These are phyloP conservation scores for Podospora australis DNA, from an alignment of 495 filamentous ascomycete species.

Conservation along the genomic window DNA sequence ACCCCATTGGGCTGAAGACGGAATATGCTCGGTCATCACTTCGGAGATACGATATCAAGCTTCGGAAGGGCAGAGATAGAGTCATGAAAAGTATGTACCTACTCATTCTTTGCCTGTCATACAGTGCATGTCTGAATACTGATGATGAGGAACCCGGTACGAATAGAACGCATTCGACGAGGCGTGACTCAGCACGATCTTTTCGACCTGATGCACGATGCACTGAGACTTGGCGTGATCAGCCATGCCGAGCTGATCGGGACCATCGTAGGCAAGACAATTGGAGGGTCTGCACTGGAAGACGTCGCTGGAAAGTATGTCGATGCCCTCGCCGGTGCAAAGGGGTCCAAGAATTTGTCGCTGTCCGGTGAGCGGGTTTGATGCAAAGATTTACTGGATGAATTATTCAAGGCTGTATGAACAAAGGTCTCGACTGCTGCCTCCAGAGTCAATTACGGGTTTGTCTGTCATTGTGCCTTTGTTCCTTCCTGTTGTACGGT, in stretches of 20 bases:
- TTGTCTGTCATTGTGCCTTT: too few relatives aligned
- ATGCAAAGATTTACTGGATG: too few relatives aligned
- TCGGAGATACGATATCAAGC: constrained; percentile 29
- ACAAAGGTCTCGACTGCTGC: too few relatives aligned
- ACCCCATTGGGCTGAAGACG: constrained; percentile 27
- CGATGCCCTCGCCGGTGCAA: constrained; percentile 19
- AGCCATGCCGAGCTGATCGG: constrained; percentile 31
- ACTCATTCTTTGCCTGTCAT: background rate
- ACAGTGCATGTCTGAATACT: background rate
- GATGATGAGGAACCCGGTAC: background rate
- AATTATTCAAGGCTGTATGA: too few relatives aligned
- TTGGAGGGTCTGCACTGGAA: constrained; percentile 25
- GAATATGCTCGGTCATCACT: constrained; percentile 28
- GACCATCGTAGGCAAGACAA: constrained; percentile 26
- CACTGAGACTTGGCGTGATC: constrained; percentile 26
- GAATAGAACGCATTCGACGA: constrained; percentile 25
- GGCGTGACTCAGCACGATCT: constrained; percentile 29
- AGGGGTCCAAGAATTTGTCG: constrained; percentile 14
- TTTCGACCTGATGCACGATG: constrained; percentile 27
- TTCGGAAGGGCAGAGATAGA: constrained; percentile 27
- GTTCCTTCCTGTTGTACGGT: too few relatives aligned
- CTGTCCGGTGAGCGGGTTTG: constrained; percentile 20
- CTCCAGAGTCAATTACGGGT: too few relatives aligned
- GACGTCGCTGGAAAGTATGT: constrained; percentile 28
- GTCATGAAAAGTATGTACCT: constrained; percentile 26